phyloP scores from a whole-genome alignment of 2,329 filamentous ascomycete genomes.

The Ceratocystis cacaofunesta region DNA sequence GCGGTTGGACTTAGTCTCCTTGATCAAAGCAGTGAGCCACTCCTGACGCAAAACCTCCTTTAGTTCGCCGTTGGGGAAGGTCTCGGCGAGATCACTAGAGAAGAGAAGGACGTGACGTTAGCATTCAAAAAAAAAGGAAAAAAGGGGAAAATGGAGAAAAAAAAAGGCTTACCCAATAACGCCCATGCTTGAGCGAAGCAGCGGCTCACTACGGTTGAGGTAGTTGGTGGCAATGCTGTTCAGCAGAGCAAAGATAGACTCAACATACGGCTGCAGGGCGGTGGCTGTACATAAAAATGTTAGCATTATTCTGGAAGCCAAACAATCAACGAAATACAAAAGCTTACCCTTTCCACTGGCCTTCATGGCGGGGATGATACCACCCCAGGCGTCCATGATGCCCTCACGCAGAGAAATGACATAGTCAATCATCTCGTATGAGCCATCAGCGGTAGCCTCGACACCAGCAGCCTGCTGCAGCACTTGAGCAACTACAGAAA shows the following conservation, averaged over 20 bases:
- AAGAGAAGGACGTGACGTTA: constrained; percentile 27
- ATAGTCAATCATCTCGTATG: constrained; percentile 94
- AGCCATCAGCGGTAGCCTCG: constrained; percentile 60
- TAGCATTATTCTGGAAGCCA: constrained; percentile 21
- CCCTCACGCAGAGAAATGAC: constrained; percentile 87
- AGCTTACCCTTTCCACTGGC: constrained; percentile 56
- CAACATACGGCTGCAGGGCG: constrained; percentile 60
- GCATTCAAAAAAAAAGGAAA: constrained; percentile 16
- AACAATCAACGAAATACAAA: constrained; percentile 21
- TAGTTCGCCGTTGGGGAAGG: constrained; percentile 83
- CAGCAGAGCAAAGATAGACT: constrained; percentile 76
- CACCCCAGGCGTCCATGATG: constrained; percentile 98
- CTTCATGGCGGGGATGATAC: constrained; percentile 91
- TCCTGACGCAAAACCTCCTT: constrained; percentile 73
- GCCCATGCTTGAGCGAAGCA: constrained; percentile 91
- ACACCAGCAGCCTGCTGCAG: constrained; percentile 84
- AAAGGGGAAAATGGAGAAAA: background rate
- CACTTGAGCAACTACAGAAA: constrained; percentile 83
- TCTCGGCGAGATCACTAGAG: constrained; percentile 73
- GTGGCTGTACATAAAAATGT: constrained; percentile 35
- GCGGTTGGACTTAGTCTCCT: constrained; percentile 78
- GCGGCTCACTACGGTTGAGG: constrained; percentile 73
- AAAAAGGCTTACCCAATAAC: constrained; percentile 65
- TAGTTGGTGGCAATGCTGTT: constrained; percentile 60
- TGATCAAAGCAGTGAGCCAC: constrained; percentile 79